Base-by-base conservation (phyloP, 331 rosid species). In the Rhamnella rubrinervis region DNA sequence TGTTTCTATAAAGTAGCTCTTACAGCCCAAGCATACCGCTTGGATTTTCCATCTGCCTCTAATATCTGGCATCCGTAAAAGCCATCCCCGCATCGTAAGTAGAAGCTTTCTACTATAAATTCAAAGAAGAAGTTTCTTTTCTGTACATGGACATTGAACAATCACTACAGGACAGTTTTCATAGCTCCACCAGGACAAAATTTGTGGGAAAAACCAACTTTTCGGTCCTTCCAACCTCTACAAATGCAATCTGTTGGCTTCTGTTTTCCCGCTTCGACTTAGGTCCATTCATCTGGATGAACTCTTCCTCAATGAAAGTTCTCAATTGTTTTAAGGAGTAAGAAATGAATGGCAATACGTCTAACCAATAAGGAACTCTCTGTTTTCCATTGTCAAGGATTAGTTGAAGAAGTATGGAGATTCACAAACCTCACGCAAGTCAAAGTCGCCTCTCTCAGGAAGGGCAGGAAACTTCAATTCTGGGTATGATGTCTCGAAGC, bases 361-460 rank as follows among this genome's bases (percentile, higher is more conserved):
- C 49, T 80, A 59, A 4, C 20, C 0, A 40, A 35, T 52, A 55
- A 17, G 65, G 63, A 37, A 31, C 35, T 31, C 23, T 71, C 44
- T 18, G 40, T 7, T 66, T 61, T 51, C 21, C 46, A 47, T 10
- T 47, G 46, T 65, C 53, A 23, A 77, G 56, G 63, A 67, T 86
- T 81, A 88, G 86, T 88, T 91, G 88, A 91, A 88, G 67, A 91
- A 85, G 86, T 91, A 88, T 0, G 89, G 97, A 44, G 96, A 88
- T 49, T 83, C 66, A 12, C 85, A 89, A 81, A 91, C 96, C 82
- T 80, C 80, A 78, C 11, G 83, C 68, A 91, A 80, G 81, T 88
- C 89, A 70, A 88, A 85, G 74, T 83, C 81, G 47, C 97, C 97
- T 74, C 93, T 86, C 78, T 70, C 76, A 3, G 93, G 96, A 66